A percentile compares a stretch with the other conserved stretches of the same genome.
Evolutionary conservation across 495 filamentous ascomycete species (phyloP).

Genomic region (Apiosordaria backusii): DNA sequence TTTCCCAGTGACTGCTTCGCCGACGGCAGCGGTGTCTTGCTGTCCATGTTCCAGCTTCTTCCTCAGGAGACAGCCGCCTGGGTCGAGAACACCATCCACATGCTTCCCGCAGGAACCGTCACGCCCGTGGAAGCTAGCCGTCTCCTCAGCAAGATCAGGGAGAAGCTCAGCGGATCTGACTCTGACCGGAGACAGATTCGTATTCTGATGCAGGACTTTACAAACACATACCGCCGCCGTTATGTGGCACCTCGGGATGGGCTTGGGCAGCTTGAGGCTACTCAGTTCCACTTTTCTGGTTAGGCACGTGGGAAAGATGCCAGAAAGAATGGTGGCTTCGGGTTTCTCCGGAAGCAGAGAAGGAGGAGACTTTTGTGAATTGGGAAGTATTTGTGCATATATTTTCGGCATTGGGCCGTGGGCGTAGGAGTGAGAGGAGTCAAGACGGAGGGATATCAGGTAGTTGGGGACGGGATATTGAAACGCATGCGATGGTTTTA

Average conservation of each 20-base stretch:
- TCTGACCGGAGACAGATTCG: constrained; percentile 68
- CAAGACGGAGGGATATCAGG: neutral
- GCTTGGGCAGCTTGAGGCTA: constrained; percentile 76
- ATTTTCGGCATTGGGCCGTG: neutral
- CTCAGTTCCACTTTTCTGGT: constrained; percentile 77
- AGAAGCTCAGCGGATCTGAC: constrained; percentile 66
- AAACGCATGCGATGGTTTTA: neutral
- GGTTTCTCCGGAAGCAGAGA: too few relatives aligned
- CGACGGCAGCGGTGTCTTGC: constrained; percentile 86
- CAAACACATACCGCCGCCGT: constrained; percentile 83
- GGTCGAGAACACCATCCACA: constrained; percentile 75
- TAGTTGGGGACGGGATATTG: neutral
- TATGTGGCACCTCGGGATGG: constrained; percentile 95
- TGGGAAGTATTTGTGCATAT: neutral
- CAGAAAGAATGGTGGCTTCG: too few relatives aligned
- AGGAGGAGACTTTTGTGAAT: neutral
- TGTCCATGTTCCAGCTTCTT: constrained; percentile 82
- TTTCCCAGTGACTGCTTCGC: constrained; percentile 94
- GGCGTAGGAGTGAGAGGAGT: neutral
- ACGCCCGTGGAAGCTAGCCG: constrained; percentile 58
- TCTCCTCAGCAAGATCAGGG: constrained; percentile 60
- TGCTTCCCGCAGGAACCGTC: constrained; percentile 79
- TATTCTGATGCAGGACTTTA: constrained; percentile 89
- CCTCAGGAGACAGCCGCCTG: constrained; percentile 72
- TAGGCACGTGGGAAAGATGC: constrained; percentile 22